Conservation (phyloP, 352 stramenopile genomes). For the Phytophthora rubi region DNA sequence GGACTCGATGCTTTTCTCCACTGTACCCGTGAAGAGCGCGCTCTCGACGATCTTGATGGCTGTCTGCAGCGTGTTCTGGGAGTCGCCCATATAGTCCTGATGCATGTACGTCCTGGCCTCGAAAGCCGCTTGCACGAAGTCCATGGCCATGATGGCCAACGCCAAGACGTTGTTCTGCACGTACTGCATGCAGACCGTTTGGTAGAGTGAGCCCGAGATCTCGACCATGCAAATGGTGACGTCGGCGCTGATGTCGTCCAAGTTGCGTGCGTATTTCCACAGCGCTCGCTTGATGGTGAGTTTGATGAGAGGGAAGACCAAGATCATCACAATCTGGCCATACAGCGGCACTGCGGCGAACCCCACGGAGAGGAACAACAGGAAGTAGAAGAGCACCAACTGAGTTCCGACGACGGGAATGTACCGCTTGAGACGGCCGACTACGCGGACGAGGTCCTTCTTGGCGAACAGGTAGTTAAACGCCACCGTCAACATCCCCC, state of each 20-base stretch:
- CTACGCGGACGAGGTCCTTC: constrained; percentile 2
- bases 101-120: constrained; percentile 10
- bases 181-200: constrained; percentile 34
- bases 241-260: constrained; percentile 34
- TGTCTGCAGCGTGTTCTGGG: constrained; percentile 9
- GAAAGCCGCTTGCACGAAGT: constrained; percentile 16
- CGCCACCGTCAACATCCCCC: constrained; percentile 11
- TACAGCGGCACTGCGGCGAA: constrained; percentile 10
- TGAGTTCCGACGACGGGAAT: constrained; percentile 20
- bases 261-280: constrained; percentile 25
- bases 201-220: constrained; percentile 36
- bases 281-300: constrained; percentile 27
- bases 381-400: constrained; percentile 23
- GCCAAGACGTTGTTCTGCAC: constrained; percentile 18
- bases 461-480: constrained; percentile 19
- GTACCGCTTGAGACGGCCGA: constrained; percentile 11
- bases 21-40: not conserved
- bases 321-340: constrained; percentile 18
- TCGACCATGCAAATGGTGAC: constrained; percentile 37
- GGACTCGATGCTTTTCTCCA: not conserved
- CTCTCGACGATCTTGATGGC: constrained; percentile 14
- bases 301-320: constrained; percentile 26
- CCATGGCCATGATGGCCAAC: constrained; percentile 14
- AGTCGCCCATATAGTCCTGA: constrained; percentile 17
- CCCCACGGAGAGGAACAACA: constrained; percentile 21